phyloP scores from a whole-genome alignment of 2,329 filamentous ascomycete genomes.

The Cladosporium sphaerospermum region DNA sequence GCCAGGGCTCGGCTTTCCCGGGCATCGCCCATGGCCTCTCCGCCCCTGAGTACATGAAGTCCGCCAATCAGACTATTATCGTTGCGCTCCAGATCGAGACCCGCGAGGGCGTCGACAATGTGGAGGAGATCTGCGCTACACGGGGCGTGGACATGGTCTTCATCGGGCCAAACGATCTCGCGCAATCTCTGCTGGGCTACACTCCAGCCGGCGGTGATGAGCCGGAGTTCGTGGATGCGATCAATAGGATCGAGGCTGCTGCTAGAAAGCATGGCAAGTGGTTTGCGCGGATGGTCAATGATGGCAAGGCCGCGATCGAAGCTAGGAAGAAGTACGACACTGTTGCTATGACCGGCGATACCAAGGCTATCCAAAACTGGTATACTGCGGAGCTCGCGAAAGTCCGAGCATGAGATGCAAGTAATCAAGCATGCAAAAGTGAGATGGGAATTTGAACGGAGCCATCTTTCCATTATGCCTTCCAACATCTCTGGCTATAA shows the following conservation, averaged over 20 bases:
- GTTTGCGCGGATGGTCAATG: conserved; percentile 48
- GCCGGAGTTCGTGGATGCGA: conserved; percentile 42
- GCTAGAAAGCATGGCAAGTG: conserved; percentile 59
- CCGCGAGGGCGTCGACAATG: conserved; percentile 31
- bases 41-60: conserved; percentile 43
- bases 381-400: conserved; percentile 14
- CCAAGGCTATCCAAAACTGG: conserved; percentile 26
- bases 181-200: conserved; percentile 48
- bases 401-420: not conserved
- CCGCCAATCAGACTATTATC: conserved; percentile 46
- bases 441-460: too few relatives aligned
- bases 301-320: conserved; percentile 42
- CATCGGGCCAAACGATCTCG: conserved; percentile 46
- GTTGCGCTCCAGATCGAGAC: conserved; percentile 46
- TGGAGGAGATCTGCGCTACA: conserved; percentile 8
- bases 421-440: not conserved
- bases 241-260: conserved; percentile 49
- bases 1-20: conserved; percentile 49
- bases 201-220: conserved; percentile 36
- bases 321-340: conserved; percentile 47
- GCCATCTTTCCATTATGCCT: too few relatives aligned
- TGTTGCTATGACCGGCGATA: conserved; percentile 31
- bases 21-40: conserved; percentile 51
- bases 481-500: too few relatives aligned
- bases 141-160: conserved; percentile 9